Conservation (phyloP, 345 rosid genomes). For the Barbarea vulgaris region DNA sequence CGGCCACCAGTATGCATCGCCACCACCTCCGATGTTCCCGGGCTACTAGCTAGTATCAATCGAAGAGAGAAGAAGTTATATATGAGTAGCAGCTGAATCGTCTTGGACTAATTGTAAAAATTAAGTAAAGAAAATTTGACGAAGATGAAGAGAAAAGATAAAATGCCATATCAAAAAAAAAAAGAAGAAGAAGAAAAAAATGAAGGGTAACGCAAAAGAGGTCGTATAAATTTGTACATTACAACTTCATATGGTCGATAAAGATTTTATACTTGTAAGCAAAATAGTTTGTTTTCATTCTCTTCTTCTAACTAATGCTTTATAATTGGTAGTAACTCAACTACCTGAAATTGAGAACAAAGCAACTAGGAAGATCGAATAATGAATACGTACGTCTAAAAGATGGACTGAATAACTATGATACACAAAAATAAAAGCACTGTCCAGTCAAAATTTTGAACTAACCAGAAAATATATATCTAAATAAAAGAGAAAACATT, state of each 20-base stretch:
- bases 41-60: conserved; percentile 60
- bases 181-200: background rate
- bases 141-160: conserved; percentile 2
- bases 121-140: conserved; percentile 3
- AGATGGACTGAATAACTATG: background rate
- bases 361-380: conserved; percentile 6
- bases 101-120: conserved; percentile 12
- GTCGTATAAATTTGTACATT: conserved; percentile 16
- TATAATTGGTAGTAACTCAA: background rate
- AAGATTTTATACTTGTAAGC: conserved; percentile 4
- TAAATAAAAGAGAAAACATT: no score
- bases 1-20: conserved; percentile 74
- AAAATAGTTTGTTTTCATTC: conserved; percentile 11
- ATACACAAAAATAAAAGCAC: background rate
- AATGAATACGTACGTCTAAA: background rate
- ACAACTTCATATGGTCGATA: conserved; percentile 28
- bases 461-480: no score
- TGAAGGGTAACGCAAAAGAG: conserved; percentile 22
- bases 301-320: background rate
- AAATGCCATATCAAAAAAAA: background rate
- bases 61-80: background rate
- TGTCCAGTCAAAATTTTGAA: no score
- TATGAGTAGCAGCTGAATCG: conserved; percentile 17
- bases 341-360: background rate
- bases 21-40: conserved; percentile 76